These are phyloP conservation scores for Rhizopus stolonifer DNA, from an alignment of 371 early-diverging fungal species.

Conservation along the genomic window DNA sequence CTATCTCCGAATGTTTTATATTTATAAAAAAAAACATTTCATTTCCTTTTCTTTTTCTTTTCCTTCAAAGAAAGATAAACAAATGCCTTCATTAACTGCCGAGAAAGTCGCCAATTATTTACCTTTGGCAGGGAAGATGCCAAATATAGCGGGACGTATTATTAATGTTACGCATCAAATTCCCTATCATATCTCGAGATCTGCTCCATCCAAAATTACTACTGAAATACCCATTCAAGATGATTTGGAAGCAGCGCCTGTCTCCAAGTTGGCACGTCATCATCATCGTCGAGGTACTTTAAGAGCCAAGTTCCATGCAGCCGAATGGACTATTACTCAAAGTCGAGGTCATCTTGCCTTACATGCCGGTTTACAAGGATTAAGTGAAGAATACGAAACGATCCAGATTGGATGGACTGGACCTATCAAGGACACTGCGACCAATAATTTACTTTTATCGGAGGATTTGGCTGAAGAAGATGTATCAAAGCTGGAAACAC, in stretches of 20 bases:
- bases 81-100: constrained; percentile 35
- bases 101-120: constrained; percentile 47
- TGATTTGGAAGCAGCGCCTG: constrained; percentile 28
- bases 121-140: constrained; percentile 38
- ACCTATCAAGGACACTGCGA: constrained; percentile 45
- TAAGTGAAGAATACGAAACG: constrained; percentile 50
- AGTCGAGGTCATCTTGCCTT: constrained; percentile 77
- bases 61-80: constrained; percentile 6
- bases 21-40: too few relatives aligned
- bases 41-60: constrained; percentile 6
- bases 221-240: constrained; percentile 5
- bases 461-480: constrained; percentile 43
- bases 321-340: constrained; percentile 37
- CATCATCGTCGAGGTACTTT: constrained; percentile 41
- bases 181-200: constrained; percentile 52
- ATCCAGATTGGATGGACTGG: constrained; percentile 78
- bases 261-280: constrained; percentile 35
- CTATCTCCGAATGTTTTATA: too few relatives aligned
- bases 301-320: constrained; percentile 35
- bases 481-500: constrained; percentile 33
- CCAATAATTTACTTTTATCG: constrained; percentile 19
- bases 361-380: constrained; percentile 67
- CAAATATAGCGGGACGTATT: constrained; percentile 45
- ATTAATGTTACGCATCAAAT: constrained; percentile 68
- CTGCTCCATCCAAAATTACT: background rate